phyloP scores from a whole-genome alignment of 208 protist genomes.

The Trypanosoma theileri region DNA sequence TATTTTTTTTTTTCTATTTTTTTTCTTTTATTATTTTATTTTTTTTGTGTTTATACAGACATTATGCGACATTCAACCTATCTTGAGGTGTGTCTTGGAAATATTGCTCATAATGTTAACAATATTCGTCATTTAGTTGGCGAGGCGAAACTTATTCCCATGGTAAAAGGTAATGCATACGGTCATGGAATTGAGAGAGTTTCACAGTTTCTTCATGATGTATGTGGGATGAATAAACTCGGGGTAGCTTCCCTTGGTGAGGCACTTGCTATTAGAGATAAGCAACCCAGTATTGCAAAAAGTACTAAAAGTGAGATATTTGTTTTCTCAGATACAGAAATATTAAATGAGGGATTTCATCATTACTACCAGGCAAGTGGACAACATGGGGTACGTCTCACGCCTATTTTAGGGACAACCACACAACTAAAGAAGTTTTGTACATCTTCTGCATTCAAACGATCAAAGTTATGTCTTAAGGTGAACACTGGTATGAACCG shows the following conservation, averaged over 20 bases:
- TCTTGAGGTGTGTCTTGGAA: constrained; percentile 39
- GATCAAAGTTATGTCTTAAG: constrained; percentile 49
- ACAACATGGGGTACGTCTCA: constrained; percentile 27
- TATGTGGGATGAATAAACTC: constrained; percentile 35
- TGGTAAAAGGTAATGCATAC: constrained; percentile 64
- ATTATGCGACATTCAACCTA: constrained; percentile 55
- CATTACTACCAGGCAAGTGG: constrained; percentile 35
- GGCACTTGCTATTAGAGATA: constrained; percentile 31
- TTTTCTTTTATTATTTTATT: not conserved
- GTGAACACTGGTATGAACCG: constrained; percentile 60
- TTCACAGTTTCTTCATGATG: constrained; percentile 38
- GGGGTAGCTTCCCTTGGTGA: constrained; percentile 57
- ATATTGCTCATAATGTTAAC: constrained; percentile 47
- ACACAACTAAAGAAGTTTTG: constrained; percentile 45
- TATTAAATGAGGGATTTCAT: constrained; percentile 42
- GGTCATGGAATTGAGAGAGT: constrained; percentile 47
- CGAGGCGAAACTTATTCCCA: constrained; percentile 44
- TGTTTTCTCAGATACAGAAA: constrained; percentile 56
- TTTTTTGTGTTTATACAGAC: not conserved
- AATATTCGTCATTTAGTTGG: constrained; percentile 42
- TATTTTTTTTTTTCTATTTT: too few relatives aligned
- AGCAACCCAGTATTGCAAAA: constrained; percentile 6
- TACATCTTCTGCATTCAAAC: constrained; percentile 32
- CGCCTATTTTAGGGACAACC: constrained; percentile 36
- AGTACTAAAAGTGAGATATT: constrained; percentile 28